Conservation (phyloP, 768 basidiomycete genomes). For the Boletus subparvulus region DNA sequence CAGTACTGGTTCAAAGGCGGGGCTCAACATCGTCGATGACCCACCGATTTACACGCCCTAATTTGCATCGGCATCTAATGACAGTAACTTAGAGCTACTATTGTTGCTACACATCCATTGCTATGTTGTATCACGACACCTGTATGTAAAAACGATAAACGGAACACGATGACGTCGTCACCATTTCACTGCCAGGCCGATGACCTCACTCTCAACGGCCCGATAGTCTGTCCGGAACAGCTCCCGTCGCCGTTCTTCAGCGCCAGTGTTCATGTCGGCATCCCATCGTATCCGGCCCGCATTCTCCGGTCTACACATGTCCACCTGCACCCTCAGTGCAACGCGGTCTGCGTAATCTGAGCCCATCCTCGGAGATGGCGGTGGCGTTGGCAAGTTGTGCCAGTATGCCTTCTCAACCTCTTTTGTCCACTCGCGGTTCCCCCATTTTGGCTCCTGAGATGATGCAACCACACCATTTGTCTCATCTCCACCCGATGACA, state of each 20-base stretch:
- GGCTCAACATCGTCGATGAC: slow-evolving; percentile 39
- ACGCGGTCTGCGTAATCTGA: slow-evolving; percentile 35
- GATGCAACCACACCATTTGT: neutral
- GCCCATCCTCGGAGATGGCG: slow-evolving; percentile 37
- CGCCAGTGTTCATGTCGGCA: slow-evolving; percentile 40
- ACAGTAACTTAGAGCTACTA: slow-evolving; percentile 33
- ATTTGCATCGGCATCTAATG: slow-evolving; percentile 22
- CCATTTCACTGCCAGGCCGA: slow-evolving; percentile 77
- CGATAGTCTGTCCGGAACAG: slow-evolving; percentile 78
- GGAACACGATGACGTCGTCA: slow-evolving; percentile 30
- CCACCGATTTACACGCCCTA: slow-evolving; percentile 3
- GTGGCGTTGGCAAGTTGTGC: slow-evolving; percentile 50
- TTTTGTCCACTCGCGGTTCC: slow-evolving; percentile 78
- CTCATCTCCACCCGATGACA: slow-evolving; percentile 14
- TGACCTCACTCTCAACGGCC: slow-evolving; percentile 82
- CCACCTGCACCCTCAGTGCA: slow-evolving; percentile 39
- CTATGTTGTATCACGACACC: slow-evolving; percentile 22
- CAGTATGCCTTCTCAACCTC: slow-evolving; percentile 85
- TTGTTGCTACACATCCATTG: slow-evolving; percentile 14
- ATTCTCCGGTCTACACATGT: slow-evolving; percentile 38
- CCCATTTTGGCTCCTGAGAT: slow-evolving; percentile 63
- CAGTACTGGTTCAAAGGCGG: slow-evolving; percentile 57
- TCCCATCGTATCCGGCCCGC: slow-evolving; percentile 36
- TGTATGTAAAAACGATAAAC: slow-evolving; percentile 16
- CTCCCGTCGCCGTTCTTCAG: slow-evolving; percentile 43